Evolutionary conservation across 257 asterid genomes (phyloP).

Genomic region (Solanum appendiculatum): DNA sequence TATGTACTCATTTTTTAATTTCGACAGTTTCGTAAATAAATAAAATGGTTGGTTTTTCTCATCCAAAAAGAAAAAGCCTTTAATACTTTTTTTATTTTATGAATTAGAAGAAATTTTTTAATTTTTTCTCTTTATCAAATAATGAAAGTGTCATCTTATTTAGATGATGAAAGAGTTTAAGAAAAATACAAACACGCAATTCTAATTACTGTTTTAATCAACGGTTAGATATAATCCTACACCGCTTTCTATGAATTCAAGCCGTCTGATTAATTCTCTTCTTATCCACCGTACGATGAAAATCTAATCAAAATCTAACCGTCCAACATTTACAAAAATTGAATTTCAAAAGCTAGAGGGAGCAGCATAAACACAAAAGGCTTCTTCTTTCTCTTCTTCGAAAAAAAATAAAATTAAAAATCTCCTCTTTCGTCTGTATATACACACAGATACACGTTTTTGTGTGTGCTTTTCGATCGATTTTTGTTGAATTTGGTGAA

Average conservation of each 20-base stretch:
- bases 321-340: slow-evolving; percentile 51
- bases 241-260: slow-evolving; percentile 35
- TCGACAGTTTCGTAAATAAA: too few species aligned
- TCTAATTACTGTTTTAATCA: slow-evolving; percentile 9
- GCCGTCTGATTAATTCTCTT: slow-evolving; percentile 28
- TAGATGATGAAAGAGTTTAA: background rate
- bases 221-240: slow-evolving; percentile 7
- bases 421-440: slow-evolving; percentile 8
- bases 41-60: too few species aligned
- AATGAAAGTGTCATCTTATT: background rate
- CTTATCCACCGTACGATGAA: slow-evolving; percentile 27
- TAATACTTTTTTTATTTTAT: too few species aligned
- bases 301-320: slow-evolving; percentile 21
- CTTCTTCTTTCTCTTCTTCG: slow-evolving; percentile 10
- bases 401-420: too few species aligned
- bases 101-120: too few species aligned
- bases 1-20: too few species aligned
- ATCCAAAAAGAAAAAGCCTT: too few species aligned
- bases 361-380: slow-evolving; percentile 30
- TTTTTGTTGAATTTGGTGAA: slow-evolving; percentile 13
- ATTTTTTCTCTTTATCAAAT: background rate
- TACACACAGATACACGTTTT: slow-evolving; percentile 3
- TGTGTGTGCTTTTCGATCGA: slow-evolving; percentile 9
- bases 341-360: slow-evolving; percentile 96
- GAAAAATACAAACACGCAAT: background rate